phyloP scores from a whole-genome alignment of 495 filamentous ascomycete genomes.

The Neurospora cerealis region DNA sequence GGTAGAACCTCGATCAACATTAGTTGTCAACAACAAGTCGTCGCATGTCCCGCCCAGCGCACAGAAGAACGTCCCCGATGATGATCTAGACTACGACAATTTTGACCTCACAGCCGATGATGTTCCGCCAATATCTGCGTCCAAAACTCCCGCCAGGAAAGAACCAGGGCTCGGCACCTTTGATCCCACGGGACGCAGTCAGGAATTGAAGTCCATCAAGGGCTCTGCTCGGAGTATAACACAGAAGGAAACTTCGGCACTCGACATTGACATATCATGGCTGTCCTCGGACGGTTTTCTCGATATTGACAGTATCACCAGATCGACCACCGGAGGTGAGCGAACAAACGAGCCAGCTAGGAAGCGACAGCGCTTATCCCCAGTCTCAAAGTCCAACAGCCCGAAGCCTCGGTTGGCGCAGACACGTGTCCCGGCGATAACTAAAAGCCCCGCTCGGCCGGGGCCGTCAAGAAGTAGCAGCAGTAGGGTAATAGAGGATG shows the following conservation, averaged over 20 bases:
- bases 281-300: neutral
- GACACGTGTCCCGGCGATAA: neutral
- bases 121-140: neutral
- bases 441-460: neutral
- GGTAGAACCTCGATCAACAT: neutral
- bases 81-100: neutral
- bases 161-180: neutral
- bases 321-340: neutral
- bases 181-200: neutral
- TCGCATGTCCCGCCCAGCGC: neutral
- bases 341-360: neutral
- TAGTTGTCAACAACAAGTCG: neutral
- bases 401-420: neutral
- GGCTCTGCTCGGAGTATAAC: neutral
- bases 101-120: neutral
- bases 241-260: neutral
- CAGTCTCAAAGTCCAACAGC: neutral
- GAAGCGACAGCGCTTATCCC: neutral
- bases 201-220: neutral
- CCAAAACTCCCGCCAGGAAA: neutral
- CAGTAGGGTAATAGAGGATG: neutral
- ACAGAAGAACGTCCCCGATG: neutral
- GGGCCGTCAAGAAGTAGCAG: conserved; percentile 8
- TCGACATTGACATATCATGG: neutral
- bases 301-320: neutral